Conservation (phyloP, 768 basidiomycete genomes). For the Mycena venus region DNA sequence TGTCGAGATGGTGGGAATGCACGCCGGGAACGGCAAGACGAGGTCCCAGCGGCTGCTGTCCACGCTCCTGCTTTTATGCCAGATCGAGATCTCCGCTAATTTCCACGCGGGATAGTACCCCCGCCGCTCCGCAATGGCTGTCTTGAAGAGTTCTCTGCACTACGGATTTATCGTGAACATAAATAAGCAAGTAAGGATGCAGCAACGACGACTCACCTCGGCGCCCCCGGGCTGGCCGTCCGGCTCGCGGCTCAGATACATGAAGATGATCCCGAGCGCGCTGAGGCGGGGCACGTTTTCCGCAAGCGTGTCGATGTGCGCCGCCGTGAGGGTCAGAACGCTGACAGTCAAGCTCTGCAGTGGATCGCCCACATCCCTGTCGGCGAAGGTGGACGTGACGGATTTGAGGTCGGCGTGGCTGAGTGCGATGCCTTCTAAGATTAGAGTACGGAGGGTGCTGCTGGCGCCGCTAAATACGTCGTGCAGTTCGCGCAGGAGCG, state of each 20-base stretch:
- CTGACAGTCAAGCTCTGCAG: conserved; percentile 23
- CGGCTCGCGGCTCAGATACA: neutral
- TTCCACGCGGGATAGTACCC: conserved; percentile 10
- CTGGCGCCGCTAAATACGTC: conserved; percentile 11
- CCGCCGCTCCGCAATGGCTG: neutral
- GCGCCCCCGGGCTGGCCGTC: conserved; percentile 2
- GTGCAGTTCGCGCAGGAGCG: conserved; percentile 16
- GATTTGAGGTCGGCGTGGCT: conserved; percentile 8
- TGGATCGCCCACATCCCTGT: neutral
- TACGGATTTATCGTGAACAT: neutral
- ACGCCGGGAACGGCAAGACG: neutral
- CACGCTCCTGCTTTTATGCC: conserved; percentile 17
- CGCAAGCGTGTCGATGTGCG: conserved; percentile 16
- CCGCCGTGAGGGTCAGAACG: conserved; percentile 8
- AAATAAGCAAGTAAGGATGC: neutral
- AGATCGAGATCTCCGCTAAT: conserved; percentile 20
- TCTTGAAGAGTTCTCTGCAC: conserved; percentile 1
- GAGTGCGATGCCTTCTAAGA: conserved; percentile 22
- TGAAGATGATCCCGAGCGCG: conserved; percentile 21
- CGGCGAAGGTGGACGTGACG: neutral
- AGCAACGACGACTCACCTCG: neutral
- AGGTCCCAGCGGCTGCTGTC: conserved; percentile 28
- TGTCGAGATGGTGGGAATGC: neutral
- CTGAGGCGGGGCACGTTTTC: conserved; percentile 3
- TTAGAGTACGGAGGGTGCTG: conserved; percentile 11